A percentile compares a stretch with the other conserved stretches of the same genome.
Evolutionary conservation across 176 grass and related monocot genomes (phyloP).

Genomic region (Alopecurus myosuroides): DNA sequence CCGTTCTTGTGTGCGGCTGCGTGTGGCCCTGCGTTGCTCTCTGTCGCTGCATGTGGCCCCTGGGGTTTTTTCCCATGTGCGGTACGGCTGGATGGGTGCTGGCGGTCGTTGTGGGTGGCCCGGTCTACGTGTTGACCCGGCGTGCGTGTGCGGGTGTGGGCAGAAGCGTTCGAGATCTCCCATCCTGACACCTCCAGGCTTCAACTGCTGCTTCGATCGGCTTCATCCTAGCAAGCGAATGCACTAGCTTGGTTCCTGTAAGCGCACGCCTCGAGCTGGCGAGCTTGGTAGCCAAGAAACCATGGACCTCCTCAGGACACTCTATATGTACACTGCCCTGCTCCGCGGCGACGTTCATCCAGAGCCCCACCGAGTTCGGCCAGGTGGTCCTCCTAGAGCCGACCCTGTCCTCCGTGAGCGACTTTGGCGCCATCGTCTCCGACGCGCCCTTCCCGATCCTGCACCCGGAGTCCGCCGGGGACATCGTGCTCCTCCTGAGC

Average conservation of each 20-base stretch:
- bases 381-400: slow-evolving; percentile 37
- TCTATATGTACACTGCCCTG: slow-evolving; percentile 25
- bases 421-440: slow-evolving; percentile 65
- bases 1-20: too few species aligned
- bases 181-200: too few species aligned
- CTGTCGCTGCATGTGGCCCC: too few species aligned
- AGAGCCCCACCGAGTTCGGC: slow-evolving; percentile 66
- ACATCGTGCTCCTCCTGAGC: slow-evolving; percentile 53
- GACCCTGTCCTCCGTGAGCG: slow-evolving; percentile 32
- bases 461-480: slow-evolving; percentile 42
- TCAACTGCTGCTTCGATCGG: not conserved
- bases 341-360: slow-evolving; percentile 55
- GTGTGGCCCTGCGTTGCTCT: too few species aligned
- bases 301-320: slow-evolving; percentile 25
- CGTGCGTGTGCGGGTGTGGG: too few species aligned
- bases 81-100: too few species aligned
- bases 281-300: not conserved
- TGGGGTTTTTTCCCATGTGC: too few species aligned
- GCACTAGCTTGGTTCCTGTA: not conserved
- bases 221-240: not conserved
- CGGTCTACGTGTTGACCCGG: too few species aligned
- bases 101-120: too few species aligned
- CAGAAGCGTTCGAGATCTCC: too few species aligned
- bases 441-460: slow-evolving; percentile 47
- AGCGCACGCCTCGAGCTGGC: not conserved